These are phyloP conservation scores for Eucalyptus pauciflora DNA, from an alignment of 345 rosid genomes.

Conservation along the genomic window DNA sequence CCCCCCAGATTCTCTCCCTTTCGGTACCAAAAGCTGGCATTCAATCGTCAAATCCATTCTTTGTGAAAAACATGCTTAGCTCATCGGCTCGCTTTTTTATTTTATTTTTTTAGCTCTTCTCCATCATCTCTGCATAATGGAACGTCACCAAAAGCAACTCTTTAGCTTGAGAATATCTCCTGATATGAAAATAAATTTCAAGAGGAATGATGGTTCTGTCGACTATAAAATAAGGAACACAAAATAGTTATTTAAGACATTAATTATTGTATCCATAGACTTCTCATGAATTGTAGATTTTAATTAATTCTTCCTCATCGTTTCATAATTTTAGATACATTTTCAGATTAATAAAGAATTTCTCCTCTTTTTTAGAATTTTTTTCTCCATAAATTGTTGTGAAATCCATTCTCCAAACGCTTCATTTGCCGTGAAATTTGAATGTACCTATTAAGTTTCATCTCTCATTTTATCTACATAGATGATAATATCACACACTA, in stretches of 20 bases:
- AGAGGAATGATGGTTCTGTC: not conserved
- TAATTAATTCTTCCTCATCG: not conserved
- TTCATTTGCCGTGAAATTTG: not conserved
- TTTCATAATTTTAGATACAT: not conserved
- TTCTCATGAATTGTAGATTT: not conserved
- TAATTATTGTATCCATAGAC: not conserved
- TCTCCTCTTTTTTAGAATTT: not conserved
- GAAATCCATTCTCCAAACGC: not conserved
- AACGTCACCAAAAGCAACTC: not conserved
- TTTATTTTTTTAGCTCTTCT: not conserved
- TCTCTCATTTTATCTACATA: not conserved
- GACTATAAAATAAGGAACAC: not conserved
- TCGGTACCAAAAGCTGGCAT: not conserved
- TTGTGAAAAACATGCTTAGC: not conserved
- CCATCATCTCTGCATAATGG: not conserved
- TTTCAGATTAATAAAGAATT: no score
- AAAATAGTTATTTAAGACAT: not conserved
- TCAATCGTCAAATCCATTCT: not conserved
- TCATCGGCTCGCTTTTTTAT: not conserved
- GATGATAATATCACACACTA: not conserved
- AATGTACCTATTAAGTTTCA: not conserved
- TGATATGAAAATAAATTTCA: not conserved
- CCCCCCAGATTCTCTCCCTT: not conserved
- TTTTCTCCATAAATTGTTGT: not conserved
- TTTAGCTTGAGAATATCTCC: not conserved